Conservation (phyloP, 768 basidiomycete species). For the Rhodotorula graminis region DNA sequence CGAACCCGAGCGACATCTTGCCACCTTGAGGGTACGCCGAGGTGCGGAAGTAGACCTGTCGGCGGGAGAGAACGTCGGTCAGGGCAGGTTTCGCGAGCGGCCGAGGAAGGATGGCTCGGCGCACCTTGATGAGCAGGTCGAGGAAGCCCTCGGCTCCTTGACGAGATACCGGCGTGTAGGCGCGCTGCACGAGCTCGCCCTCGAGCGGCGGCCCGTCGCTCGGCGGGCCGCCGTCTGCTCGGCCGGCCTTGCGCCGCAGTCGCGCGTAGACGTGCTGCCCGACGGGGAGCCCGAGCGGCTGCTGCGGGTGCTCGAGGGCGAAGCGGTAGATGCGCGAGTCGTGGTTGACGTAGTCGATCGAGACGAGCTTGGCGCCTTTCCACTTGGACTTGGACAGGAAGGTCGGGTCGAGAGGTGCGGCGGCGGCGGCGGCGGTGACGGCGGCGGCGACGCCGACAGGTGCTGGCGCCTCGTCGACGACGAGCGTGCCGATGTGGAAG, state of each 20-base stretch:
- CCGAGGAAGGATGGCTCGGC: background rate
- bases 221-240: background rate
- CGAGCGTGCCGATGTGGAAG: slow-evolving; percentile 57
- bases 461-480: background rate
- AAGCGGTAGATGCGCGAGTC: slow-evolving; percentile 57
- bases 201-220: slow-evolving; percentile 26
- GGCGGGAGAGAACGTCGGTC: background rate
- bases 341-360: slow-evolving; percentile 50
- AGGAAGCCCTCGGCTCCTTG: slow-evolving; percentile 52
- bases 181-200: slow-evolving; percentile 56
- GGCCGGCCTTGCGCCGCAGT: slow-evolving; percentile 47
- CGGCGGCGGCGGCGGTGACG: slow-evolving; percentile 5
- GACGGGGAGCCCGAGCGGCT: slow-evolving; percentile 56
- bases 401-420: slow-evolving; percentile 26
- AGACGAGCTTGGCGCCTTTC: slow-evolving; percentile 52
- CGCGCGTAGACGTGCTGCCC: slow-evolving; percentile 62
- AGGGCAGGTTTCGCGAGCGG: background rate
- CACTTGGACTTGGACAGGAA: slow-evolving; percentile 55
- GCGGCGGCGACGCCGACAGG: background rate
- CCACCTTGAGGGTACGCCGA: slow-evolving; percentile 51
- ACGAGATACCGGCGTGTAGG: slow-evolving; percentile 60
- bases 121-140: slow-evolving; percentile 54
- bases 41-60: slow-evolving; percentile 37
- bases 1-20: slow-evolving; percentile 54
- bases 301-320: slow-evolving; percentile 49